These are phyloP conservation scores for Penicillium odoratum DNA, from an alignment of 495 filamentous ascomycete species.

Conservation along the genomic window DNA sequence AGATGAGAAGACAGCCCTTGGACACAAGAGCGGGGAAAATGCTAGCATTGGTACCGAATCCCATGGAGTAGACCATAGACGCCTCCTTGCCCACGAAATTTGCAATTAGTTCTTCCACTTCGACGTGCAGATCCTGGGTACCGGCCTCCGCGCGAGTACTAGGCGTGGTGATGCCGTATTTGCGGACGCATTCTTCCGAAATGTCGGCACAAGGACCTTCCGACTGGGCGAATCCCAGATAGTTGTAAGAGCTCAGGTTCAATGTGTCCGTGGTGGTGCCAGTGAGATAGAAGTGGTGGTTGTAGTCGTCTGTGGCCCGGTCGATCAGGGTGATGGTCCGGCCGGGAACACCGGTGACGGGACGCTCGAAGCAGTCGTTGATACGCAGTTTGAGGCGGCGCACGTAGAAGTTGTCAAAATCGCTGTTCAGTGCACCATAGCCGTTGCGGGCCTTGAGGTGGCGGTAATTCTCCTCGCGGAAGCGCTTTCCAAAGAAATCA, in stretches of 20 bases:
- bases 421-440: slow-evolving; percentile 94
- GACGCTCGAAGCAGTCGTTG: slow-evolving; percentile 93
- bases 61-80: slow-evolving; percentile 98
- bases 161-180: slow-evolving; percentile 76
- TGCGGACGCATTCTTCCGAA: slow-evolving; percentile 79
- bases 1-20: slow-evolving; percentile 90
- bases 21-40: slow-evolving; percentile 87
- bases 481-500: slow-evolving; percentile 97
- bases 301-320: slow-evolving; percentile 83
- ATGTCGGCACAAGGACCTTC: slow-evolving; percentile 95
- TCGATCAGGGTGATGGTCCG: slow-evolving; percentile 91
- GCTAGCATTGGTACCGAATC: slow-evolving; percentile 90
- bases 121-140: slow-evolving; percentile 80
- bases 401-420: slow-evolving; percentile 99
- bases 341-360: slow-evolving; percentile 89
- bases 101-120: slow-evolving; percentile 87
- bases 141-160: slow-evolving; percentile 83
- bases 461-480: slow-evolving; percentile 78
- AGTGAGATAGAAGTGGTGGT: slow-evolving; percentile 79
- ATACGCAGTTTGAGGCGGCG: slow-evolving; percentile 89
- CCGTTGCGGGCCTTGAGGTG: slow-evolving; percentile 81
- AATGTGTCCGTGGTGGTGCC: slow-evolving; percentile 93
- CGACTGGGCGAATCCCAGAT: slow-evolving; percentile 96
- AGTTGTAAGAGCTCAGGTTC: slow-evolving; percentile 99
- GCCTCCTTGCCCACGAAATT: slow-evolving; percentile 90